Percentiles rank a stretch among this genome's conserved stretches.
Conservation (phyloP, 2,329 filamentous ascomycete species). For the Xylaria sp. region DNA sequence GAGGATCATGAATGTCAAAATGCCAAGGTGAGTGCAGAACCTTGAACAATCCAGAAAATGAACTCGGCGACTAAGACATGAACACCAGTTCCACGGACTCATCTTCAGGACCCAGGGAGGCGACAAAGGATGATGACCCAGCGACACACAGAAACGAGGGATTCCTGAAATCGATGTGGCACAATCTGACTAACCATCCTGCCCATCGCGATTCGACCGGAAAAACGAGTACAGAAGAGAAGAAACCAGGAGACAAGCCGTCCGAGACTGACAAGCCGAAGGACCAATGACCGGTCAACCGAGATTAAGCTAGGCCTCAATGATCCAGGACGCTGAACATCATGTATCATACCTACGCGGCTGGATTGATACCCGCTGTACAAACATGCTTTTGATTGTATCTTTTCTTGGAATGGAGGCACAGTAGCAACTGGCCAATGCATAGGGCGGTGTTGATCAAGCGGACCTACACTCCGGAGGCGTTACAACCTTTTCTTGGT, state of each 20-base stretch:
- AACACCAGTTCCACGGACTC: conserved; percentile 33
- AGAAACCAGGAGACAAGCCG: conserved; percentile 28
- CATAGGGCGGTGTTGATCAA: conserved; percentile 44
- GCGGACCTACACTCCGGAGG: conserved; percentile 37
- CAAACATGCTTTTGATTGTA: conserved; percentile 20
- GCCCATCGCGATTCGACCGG: conserved; percentile 58
- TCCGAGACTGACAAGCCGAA: conserved; percentile 43
- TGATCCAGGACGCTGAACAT: conserved; percentile 42
- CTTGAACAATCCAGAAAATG: background rate
- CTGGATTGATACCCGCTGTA: conserved; percentile 29
- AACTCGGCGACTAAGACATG: conserved; percentile 34
- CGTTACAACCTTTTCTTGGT: conserved; percentile 30
- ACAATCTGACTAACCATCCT: conserved; percentile 84
- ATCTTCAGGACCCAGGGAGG: conserved; percentile 34
- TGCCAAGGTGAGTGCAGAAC: conserved; percentile 58
- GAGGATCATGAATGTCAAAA: conserved; percentile 86
- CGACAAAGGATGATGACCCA: conserved; percentile 52
- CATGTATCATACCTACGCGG: conserved; percentile 48
- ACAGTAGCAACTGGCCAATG: conserved; percentile 42
- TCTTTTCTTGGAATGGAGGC: conserved; percentile 36
- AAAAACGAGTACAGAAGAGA: conserved; percentile 39
- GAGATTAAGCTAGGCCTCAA: conserved; percentile 45
- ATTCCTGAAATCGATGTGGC: conserved; percentile 93
- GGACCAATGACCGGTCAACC: conserved; percentile 30
- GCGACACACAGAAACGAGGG: conserved; percentile 80